Percentiles rank a stretch among this genome's conserved stretches.
Evolutionary conservation across 257 asterid species (phyloP).

Genomic region (Solanum microdontum): DNA sequence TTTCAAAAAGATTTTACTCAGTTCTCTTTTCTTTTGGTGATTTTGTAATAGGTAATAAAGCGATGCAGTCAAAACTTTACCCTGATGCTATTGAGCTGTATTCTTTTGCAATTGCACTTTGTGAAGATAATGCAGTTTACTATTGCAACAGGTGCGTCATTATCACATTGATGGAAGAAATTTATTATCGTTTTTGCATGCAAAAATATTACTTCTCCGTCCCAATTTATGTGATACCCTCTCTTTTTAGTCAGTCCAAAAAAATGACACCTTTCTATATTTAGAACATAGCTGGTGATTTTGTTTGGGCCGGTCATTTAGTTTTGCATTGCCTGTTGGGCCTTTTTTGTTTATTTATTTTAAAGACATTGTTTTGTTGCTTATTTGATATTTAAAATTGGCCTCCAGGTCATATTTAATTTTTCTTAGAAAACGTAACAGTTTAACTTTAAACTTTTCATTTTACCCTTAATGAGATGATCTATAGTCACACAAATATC

Average conservation of each 20-base stretch:
- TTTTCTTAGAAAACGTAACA: not conserved
- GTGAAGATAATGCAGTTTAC: constrained; percentile 71
- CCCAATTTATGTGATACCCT: not conserved
- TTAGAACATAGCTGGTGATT: not conserved
- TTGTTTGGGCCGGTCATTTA: not conserved
- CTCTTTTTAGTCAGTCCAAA: not conserved
- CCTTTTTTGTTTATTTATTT: not conserved
- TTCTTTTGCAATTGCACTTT: constrained; percentile 60
- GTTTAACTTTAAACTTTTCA: not conserved
- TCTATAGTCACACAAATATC: not conserved
- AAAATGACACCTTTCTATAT: not conserved
- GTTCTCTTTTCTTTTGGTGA: not conserved
- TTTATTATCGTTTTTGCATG: not conserved
- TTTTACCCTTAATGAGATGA: not conserved
- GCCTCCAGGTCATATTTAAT: not conserved
- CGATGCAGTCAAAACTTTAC: constrained; percentile 59
- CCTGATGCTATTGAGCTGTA: constrained; percentile 64
- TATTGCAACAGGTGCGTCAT: constrained; percentile 63
- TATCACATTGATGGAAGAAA: not conserved
- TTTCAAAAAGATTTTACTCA: not conserved
- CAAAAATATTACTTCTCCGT: not conserved
- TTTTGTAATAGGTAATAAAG: constrained; percentile 45
- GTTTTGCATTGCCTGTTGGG: not conserved
- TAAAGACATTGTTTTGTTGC: not conserved
- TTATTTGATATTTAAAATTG: not conserved